Conservation (phyloP, 176 grass and related monocot genomes). For the Oryza australiensis region DNA sequence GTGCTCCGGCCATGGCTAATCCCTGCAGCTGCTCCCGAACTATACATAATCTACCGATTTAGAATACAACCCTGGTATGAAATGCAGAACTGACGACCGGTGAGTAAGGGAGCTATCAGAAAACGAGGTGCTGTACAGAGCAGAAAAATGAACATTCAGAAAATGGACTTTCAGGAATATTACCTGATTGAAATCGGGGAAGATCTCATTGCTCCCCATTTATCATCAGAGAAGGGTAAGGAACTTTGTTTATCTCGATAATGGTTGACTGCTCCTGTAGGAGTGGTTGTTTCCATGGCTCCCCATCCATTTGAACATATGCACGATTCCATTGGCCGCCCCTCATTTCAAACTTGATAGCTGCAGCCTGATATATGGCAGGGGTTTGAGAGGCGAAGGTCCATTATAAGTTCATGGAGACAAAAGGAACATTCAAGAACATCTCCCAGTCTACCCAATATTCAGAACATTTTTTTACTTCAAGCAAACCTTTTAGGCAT, state of each 20-base stretch:
- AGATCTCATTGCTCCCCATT: conserved; percentile 57
- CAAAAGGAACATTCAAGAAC: not conserved
- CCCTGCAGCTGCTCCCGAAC: conserved; percentile 36
- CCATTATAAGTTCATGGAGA: not conserved
- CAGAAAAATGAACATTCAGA: not conserved
- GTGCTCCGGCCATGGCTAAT: conserved; percentile 21
- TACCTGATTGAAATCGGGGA: conserved; percentile 35
- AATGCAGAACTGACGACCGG: not conserved
- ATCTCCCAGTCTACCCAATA: not conserved
- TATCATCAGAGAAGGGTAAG: conserved; percentile 74
- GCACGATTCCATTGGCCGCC: conserved; percentile 71
- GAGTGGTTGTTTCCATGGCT: conserved; percentile 90
- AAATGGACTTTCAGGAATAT: not conserved
- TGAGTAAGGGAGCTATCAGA: not conserved
- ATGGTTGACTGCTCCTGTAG: conserved; percentile 63
- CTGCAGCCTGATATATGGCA: conserved; percentile 63
- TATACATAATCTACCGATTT: conserved; percentile 45
- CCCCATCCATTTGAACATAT: conserved; percentile 92
- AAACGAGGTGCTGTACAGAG: not conserved
- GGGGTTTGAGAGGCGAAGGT: not conserved
- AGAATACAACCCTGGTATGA: conserved; percentile 34
- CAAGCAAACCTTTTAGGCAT: not conserved
- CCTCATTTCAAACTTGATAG: conserved; percentile 87
- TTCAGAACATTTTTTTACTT: not conserved
- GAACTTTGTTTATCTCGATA: conserved; percentile 79